phyloP scores from a whole-genome alignment of 83 land plant species.

The Larix sibirica region DNA sequence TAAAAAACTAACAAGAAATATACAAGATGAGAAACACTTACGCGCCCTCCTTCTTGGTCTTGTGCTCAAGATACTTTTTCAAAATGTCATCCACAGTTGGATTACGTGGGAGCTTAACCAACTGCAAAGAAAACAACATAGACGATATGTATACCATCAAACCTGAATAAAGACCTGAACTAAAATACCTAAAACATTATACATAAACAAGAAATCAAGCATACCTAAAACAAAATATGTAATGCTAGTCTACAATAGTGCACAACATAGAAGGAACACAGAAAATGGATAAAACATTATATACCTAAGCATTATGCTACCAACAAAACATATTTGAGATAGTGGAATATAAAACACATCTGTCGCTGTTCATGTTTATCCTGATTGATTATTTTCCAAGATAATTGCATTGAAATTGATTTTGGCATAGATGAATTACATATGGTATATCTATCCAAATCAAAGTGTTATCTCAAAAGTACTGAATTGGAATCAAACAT shows the following conservation, averaged over 20 bases:
- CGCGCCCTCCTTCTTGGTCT: slow-evolving; percentile 77
- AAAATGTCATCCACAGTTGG: slow-evolving; percentile 92
- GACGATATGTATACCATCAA: background rate
- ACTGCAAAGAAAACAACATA: slow-evolving; percentile 44
- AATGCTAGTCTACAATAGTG: background rate
- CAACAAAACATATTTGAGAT: background rate
- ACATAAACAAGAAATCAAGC: background rate
- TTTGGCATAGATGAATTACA: background rate
- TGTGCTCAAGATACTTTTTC: slow-evolving; percentile 80
- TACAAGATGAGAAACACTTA: slow-evolving; percentile 34
- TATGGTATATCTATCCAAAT: background rate
- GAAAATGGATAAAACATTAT: background rate
- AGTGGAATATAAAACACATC: background rate
- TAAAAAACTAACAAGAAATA: slow-evolving; percentile 4
- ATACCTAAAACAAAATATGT: background rate
- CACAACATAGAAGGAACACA: background rate
- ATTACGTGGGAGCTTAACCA: slow-evolving; percentile 86
- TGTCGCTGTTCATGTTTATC: background rate
- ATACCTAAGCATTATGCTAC: background rate
- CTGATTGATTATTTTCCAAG: background rate
- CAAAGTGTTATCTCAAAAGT: background rate
- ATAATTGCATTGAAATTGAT: background rate
- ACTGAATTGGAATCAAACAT: too few species aligned
- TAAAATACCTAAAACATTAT: background rate
- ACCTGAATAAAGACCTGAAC: background rate